Base-by-base conservation (phyloP, 139 green algal genomes). In the Ettlia oleoabundans region DNA sequence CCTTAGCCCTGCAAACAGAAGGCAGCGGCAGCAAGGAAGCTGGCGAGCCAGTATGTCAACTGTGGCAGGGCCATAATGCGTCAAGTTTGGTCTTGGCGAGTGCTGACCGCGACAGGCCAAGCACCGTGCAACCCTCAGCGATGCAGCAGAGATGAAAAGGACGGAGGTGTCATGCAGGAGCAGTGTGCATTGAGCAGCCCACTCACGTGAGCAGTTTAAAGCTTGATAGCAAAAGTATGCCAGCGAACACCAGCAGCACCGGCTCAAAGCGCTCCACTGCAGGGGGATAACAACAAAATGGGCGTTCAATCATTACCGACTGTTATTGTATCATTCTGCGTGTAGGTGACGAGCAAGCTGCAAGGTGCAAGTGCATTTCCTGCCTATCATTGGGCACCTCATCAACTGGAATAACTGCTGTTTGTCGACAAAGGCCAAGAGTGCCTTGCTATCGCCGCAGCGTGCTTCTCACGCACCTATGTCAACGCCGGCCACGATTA, bases 211-310 rank as follows among this genome's bases (percentile, higher is more conserved):
- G 81, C 42, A 97, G 84, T 64, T 94, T 91, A 75, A 91, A 97
- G 24, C 91, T 92, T 30, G 90, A 97, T 65, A 89, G 95, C 0
- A 99, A 42, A 28, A 99, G 89, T n/a, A 99, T 94, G 26, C 51
- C 93, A 3, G 97, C 95, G 92, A 99, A 99, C 1, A 96, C 32
- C 0, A 98, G 86, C 63, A 99, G 87, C 38, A 99, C 82, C 3
- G 95, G 94, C 85, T 97, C 70, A 68, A 98, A 99, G 63, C 88
- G 83, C 61, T 95, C 87, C 0, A 98, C 92, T 80, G 73, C 73
- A 53, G 10, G n/a, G n/a, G n/a, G n/a, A n/a, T n/a, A n/a, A n/a
- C n/a, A n/a, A n/a, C n/a, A n/a, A n/a, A n/a, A n/a, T n/a, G n/a
- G n/a, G n/a, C n/a, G n/a, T n/a, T n/a, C n/a, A n/a, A n/a, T n/a